Evolutionary conservation across 2,329 filamentous ascomycete genomes (phyloP).

Genomic region (Sporothrix brunneoviolacea): DNA sequence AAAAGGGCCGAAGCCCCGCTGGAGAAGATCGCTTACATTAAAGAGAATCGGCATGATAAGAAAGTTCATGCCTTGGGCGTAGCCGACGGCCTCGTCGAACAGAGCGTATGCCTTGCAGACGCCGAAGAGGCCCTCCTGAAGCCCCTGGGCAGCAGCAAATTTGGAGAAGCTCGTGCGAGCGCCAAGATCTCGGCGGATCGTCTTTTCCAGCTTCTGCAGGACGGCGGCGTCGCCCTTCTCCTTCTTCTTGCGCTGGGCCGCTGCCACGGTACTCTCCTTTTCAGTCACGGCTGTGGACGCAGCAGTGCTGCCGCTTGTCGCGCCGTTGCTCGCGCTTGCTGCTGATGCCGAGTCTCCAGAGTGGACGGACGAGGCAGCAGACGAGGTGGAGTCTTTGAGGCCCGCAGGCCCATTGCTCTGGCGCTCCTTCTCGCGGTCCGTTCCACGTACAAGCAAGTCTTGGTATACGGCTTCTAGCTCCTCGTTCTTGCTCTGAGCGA

Average conservation of each 20-base stretch:
- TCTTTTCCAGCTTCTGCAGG: constrained; percentile 80
- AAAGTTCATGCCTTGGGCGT: constrained; percentile 99
- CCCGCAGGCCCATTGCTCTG: constrained; percentile 47
- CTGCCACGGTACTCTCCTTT: constrained; percentile 55
- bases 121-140: constrained; percentile 90
- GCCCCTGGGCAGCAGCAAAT: constrained; percentile 80
- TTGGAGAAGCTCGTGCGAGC: constrained; percentile 94
- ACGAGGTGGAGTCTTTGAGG: constrained; percentile 59
- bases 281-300: constrained; percentile 31
- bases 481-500: constrained; percentile 91
- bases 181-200: constrained; percentile 84
- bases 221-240: constrained; percentile 69
- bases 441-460: constrained; percentile 72
- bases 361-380: constrained; percentile 78
- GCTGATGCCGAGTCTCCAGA: constrained; percentile 59
- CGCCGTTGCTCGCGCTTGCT: constrained; percentile 27
- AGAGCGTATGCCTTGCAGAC: constrained; percentile 97
- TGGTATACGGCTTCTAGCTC: constrained; percentile 82
- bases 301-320: neutral
- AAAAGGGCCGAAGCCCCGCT: too few relatives aligned
- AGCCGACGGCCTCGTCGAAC: constrained; percentile 89
- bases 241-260: constrained; percentile 67
- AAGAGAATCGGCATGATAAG: constrained; percentile 94
- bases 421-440: constrained; percentile 67
- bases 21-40: too few relatives aligned